phyloP scores from a whole-genome alignment of 306 rosid species.

The Rosa lucieae region DNA sequence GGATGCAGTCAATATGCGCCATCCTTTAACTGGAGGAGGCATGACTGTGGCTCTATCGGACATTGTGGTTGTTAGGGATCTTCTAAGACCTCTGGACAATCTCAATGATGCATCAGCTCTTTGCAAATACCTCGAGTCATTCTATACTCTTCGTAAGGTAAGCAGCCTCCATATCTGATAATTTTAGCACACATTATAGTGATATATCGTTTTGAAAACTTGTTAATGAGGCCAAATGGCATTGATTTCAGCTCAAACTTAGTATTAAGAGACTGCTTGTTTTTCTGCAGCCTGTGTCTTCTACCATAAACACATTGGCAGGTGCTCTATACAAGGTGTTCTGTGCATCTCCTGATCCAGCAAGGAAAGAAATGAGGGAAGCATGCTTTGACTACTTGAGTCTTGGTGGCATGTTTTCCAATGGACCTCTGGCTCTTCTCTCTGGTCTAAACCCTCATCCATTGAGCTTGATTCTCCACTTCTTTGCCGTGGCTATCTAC shows the following conservation, averaged over 20 bases:
- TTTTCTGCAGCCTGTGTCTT: slow-evolving; percentile 63
- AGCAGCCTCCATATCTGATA: not conserved
- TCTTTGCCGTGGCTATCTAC: slow-evolving; percentile 49
- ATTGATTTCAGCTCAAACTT: not conserved
- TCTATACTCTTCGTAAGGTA: slow-evolving; percentile 59
- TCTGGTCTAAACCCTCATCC: slow-evolving; percentile 61
- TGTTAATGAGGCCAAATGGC: not conserved
- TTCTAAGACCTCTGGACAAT: slow-evolving; percentile 48
- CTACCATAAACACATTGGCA: slow-evolving; percentile 64
- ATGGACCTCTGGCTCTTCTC: slow-evolving; percentile 51
- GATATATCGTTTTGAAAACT: too few relatives aligned
- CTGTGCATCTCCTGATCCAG: slow-evolving; percentile 59
- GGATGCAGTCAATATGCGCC: slow-evolving; percentile 32
- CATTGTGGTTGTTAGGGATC: slow-evolving; percentile 38
- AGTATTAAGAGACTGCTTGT: not conserved
- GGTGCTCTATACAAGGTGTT: slow-evolving; percentile 32
- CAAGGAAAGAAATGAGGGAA: slow-evolving; percentile 56
- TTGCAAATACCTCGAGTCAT: slow-evolving; percentile 55
- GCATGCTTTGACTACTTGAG: slow-evolving; percentile 65
- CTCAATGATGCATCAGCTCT: slow-evolving; percentile 51
- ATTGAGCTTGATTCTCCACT: slow-evolving; percentile 48
- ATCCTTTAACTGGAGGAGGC: slow-evolving; percentile 39
- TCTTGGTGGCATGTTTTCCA: slow-evolving; percentile 54
- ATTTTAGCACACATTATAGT: not conserved
- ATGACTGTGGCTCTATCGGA: slow-evolving; percentile 53